phyloP scores from a whole-genome alignment of 108 stramenopile species.

The Cylindrotheca closterium region DNA sequence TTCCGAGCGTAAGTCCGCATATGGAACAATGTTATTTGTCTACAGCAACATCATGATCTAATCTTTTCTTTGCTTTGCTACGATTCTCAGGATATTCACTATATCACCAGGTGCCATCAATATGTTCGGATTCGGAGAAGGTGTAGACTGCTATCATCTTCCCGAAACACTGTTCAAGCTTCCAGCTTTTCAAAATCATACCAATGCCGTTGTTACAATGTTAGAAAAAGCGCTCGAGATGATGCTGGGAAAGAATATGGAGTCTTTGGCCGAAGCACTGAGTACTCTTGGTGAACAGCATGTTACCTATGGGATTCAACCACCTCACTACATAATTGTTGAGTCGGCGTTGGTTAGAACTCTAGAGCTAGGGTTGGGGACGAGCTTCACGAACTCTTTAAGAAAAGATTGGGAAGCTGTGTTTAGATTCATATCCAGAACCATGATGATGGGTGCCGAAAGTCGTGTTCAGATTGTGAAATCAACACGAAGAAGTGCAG shows the following conservation, averaged over 20 bases:
- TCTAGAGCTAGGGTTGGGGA: conserved; percentile 27
- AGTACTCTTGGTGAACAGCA: conserved; percentile 23
- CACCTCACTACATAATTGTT: conserved; percentile 35
- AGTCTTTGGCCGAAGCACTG: conserved; percentile 4
- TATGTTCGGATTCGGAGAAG: conserved; percentile 17
- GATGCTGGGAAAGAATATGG: conserved; percentile 27
- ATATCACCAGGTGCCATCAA: conserved; percentile 13
- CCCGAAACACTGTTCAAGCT: conserved; percentile 27
- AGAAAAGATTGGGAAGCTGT: conserved; percentile 26
- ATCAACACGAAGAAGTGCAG: conserved; percentile 1
- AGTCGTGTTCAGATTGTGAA: conserved; percentile 3
- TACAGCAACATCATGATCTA: background rate
- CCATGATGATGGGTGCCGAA: conserved; percentile 23
- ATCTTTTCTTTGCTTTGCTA: background rate
- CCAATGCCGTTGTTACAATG: conserved; percentile 24
- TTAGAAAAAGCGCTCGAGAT: conserved; percentile 24
- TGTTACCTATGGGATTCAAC: conserved; percentile 26
- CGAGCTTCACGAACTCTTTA: conserved; percentile 21
- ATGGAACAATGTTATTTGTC: background rate
- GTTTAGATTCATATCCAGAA: conserved; percentile 9
- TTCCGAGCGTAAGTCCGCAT: conserved; percentile 3
- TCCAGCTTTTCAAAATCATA: conserved; percentile 26
- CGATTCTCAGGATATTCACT: conserved; percentile 29
- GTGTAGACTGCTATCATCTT: background rate
- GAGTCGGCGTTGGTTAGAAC: conserved; percentile 32